Conservation (phyloP, 2,329 filamentous ascomycete genomes). For the Colletotrichum horii region DNA sequence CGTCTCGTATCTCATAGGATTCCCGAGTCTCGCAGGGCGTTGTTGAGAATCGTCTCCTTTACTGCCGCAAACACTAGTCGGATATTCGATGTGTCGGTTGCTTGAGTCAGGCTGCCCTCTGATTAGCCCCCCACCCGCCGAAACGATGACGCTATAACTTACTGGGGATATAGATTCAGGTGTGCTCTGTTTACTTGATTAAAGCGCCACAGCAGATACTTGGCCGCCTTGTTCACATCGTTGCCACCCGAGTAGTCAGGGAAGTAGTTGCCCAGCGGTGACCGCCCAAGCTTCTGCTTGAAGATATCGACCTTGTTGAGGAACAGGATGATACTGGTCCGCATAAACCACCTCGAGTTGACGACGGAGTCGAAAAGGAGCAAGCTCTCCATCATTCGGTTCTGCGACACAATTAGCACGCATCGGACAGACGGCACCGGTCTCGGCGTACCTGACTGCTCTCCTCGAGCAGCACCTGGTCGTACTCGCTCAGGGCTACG, state of each 20-base stretch:
- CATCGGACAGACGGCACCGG: neutral
- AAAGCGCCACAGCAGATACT: conserved; percentile 97
- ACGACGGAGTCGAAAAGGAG: conserved; percentile 98
- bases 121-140: neutral
- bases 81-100: conserved; percentile 98
- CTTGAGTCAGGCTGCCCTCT: conserved; percentile 83
- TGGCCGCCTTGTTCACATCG: conserved; percentile 96
- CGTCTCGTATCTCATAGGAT: conserved; percentile 69
- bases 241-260: conserved; percentile 97
- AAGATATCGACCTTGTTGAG: conserved; percentile 99
- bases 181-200: conserved; percentile 98
- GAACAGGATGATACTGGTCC: conserved; percentile 98
- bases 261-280: conserved; percentile 93
- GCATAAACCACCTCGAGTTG: conserved; percentile 99
- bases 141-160: conserved; percentile 49
- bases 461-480: conserved; percentile 95
- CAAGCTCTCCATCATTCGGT: conserved; percentile 99
- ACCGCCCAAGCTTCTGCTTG: conserved; percentile 89
- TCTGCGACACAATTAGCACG: conserved; percentile 58
- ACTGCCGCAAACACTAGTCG: conserved; percentile 97
- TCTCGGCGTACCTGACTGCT: conserved; percentile 80
- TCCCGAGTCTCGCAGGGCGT: conserved; percentile 96
- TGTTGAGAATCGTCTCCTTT: conserved; percentile 98
- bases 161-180: conserved; percentile 97
- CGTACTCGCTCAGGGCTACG: conserved; percentile 96